Evolutionary conservation across 2,329 filamentous ascomycete species (phyloP).

Genomic region (Claviceps sp.): DNA sequence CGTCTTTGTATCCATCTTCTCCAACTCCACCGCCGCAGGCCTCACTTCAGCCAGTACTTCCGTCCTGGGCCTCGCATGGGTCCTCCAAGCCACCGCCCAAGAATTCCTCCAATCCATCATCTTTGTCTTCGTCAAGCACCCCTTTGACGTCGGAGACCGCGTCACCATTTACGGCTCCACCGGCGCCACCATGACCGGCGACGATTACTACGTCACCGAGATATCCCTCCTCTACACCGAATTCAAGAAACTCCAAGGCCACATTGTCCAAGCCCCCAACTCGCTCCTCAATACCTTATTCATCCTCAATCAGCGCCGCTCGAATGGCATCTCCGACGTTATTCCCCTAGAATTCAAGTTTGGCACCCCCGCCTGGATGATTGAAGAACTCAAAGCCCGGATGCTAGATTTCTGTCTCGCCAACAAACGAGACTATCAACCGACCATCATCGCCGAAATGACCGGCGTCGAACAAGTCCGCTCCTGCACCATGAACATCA

Average conservation of each 20-base stretch:
- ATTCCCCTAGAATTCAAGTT: constrained; percentile 77
- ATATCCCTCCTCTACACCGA: constrained; percentile 89
- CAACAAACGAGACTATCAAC: constrained; percentile 83
- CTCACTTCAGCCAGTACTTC: constrained; percentile 81
- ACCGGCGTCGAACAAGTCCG: constrained; percentile 69
- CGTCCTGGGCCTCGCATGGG: constrained; percentile 81
- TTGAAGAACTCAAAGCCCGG: constrained; percentile 66
- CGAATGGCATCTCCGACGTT: constrained; percentile 76
- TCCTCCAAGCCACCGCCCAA: constrained; percentile 83
- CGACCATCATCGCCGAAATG: constrained; percentile 77
- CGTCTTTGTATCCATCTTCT: constrained; percentile 81
- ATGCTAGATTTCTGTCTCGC: constrained; percentile 71
- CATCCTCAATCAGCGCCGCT: constrained; percentile 87
- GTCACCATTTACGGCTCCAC: constrained; percentile 87
- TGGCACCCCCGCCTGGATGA: constrained; percentile 70
- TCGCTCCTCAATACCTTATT: constrained; percentile 85
- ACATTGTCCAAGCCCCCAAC: constrained; percentile 92
- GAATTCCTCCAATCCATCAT: constrained; percentile 90
- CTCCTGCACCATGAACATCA: constrained; percentile 75
- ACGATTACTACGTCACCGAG: constrained; percentile 94
- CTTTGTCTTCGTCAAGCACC: constrained; percentile 95
- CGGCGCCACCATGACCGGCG: constrained; percentile 61
- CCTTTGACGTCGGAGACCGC: constrained; percentile 89
- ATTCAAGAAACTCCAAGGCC: constrained; percentile 97
- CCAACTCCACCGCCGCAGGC: constrained; percentile 77